Conservation (phyloP, 352 stramenopile genomes). For the Phytophthora idaei region DNA sequence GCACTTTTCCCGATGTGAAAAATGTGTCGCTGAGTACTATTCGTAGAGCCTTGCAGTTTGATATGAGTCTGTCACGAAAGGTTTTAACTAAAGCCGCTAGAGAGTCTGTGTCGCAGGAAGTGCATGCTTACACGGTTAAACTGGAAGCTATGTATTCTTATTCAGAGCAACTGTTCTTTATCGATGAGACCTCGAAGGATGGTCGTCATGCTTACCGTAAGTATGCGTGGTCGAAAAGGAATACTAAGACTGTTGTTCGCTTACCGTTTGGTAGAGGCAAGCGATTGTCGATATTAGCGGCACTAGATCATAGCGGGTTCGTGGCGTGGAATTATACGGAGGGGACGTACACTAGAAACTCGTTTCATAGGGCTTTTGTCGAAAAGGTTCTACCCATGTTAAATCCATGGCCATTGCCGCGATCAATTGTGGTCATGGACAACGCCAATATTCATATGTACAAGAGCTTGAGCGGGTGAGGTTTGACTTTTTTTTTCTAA, state of each 20-base stretch:
- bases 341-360: conserved; percentile 15
- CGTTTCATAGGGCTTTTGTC: conserved; percentile 12
- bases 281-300: too few relatives aligned
- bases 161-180: too few relatives aligned
- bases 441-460: conserved; percentile 3
- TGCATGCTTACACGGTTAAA: too few relatives aligned
- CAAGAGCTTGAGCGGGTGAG: not conserved
- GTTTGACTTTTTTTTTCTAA: not conserved
- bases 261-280: too few relatives aligned
- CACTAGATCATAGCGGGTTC: too few relatives aligned
- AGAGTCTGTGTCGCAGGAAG: too few relatives aligned
- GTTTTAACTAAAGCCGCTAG: too few relatives aligned
- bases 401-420: conserved; percentile 17
- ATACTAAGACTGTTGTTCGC: too few relatives aligned
- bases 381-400: conserved; percentile 11
- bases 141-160: too few relatives aligned
- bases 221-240: too few relatives aligned
- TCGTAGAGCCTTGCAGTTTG: conserved; percentile 20
- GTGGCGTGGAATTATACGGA: conserved; percentile 7
- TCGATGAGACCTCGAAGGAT: too few relatives aligned
- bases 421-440: conserved; percentile 9
- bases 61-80: conserved; percentile 11
- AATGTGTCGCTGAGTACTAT: conserved; percentile 16
- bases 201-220: too few relatives aligned
- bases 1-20: conserved; percentile 2